phyloP scores from a whole-genome alignment of 805 yeast species.

The Metschnikowia colocasiae region DNA sequence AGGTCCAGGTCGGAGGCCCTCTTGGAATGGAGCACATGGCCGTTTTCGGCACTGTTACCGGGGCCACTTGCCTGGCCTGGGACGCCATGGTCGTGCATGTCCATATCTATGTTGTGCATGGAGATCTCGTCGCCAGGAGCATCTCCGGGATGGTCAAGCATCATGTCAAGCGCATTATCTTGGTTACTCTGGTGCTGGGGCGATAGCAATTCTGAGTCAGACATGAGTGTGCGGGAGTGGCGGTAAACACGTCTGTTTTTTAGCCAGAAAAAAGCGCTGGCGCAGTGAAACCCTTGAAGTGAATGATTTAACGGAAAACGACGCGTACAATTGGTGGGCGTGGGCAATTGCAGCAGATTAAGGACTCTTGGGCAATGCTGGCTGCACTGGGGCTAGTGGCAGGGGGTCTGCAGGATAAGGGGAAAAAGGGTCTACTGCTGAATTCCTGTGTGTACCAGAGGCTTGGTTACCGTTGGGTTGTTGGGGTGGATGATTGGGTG shows the following conservation, averaged over 20 bases:
- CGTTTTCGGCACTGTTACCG: not conserved
- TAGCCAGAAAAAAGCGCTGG: not conserved
- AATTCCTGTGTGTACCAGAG: not conserved
- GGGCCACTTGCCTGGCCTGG: not conserved
- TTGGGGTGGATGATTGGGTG: not conserved
- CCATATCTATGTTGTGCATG: constrained; percentile 16
- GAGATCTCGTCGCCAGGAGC: constrained; percentile 5
- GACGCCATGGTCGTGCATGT: constrained; percentile 2
- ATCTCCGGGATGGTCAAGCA: constrained; percentile 2
- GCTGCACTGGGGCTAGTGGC: not conserved
- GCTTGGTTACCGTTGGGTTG: not conserved
- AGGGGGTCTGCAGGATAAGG: not conserved
- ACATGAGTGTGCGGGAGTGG: constrained; percentile 7
- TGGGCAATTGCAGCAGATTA: not conserved
- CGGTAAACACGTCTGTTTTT: not conserved
- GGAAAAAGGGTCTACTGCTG: not conserved
- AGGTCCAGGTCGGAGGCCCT: not conserved
- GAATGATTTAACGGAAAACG: not conserved
- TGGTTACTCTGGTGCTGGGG: constrained; percentile 12
- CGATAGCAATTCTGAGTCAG: constrained; percentile 16
- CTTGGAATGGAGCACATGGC: not conserved
- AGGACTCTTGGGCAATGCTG: not conserved
- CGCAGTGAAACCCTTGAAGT: not conserved
- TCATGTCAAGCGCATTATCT: constrained; percentile 3
- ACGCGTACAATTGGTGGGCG: not conserved